phyloP scores from a whole-genome alignment of 345 rosid species.

The Reutealis trisperma region DNA sequence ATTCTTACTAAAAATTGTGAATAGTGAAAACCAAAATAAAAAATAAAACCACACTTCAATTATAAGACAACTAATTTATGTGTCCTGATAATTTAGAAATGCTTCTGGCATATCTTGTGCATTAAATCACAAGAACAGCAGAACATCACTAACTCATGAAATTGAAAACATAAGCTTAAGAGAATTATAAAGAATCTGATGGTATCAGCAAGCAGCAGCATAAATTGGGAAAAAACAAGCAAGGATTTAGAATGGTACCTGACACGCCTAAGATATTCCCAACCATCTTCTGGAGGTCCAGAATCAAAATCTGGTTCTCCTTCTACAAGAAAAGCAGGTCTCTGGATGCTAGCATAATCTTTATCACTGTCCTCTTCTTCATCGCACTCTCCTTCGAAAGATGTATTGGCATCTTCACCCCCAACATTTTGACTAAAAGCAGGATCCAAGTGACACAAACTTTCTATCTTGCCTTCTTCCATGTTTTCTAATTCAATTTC shows the following conservation, averaged over 20 bases:
- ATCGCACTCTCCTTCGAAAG: constrained; percentile 35
- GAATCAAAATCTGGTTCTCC: constrained; percentile 89
- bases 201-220: not conserved
- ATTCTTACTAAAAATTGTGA: not conserved
- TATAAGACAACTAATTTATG: no score
- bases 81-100: not conserved
- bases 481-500: constrained; percentile 31
- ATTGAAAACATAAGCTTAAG: not conserved
- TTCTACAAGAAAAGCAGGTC: constrained; percentile 76
- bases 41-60: not conserved
- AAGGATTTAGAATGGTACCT: constrained; percentile 45
- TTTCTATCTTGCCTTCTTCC: constrained; percentile 27
- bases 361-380: constrained; percentile 70
- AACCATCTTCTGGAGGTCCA: constrained; percentile 94
- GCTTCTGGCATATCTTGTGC: not conserved
- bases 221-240: not conserved
- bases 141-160: not conserved
- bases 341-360: constrained; percentile 70
- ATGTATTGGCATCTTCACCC: constrained; percentile 31
- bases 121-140: not conserved
- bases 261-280: constrained; percentile 86
- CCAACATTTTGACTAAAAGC: constrained; percentile 20
- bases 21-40: not conserved
- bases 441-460: constrained; percentile 23
- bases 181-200: not conserved